These are phyloP conservation scores for Plasmodium vivax DNA, from an alignment of 169 alveolate genomes.

Conservation along the genomic window DNA sequence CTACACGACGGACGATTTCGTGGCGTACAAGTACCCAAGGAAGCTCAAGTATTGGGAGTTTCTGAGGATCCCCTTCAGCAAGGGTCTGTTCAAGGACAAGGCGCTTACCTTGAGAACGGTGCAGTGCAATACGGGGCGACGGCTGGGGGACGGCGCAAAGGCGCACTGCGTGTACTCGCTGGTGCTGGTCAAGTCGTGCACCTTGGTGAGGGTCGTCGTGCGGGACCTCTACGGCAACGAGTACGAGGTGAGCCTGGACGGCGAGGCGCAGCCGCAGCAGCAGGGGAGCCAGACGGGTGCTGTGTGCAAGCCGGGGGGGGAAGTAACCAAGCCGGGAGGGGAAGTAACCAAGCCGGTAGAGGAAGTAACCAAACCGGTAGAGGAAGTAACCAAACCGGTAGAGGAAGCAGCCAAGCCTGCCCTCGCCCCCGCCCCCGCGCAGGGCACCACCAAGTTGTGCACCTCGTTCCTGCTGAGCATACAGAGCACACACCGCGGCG, in stretches of 20 bases:
- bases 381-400: background rate
- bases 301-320: background rate
- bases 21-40: slow-evolving; percentile 13
- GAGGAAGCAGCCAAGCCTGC: background rate
- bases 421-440: background rate
- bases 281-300: background rate
- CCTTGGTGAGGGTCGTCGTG: slow-evolving; percentile 4
- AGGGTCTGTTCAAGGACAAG: slow-evolving; percentile 13
- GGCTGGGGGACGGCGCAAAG: background rate
- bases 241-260: background rate
- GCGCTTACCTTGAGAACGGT: background rate
- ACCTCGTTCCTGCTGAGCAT: background rate
- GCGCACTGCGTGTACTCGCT: background rate
- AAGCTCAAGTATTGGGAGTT: slow-evolving; percentile 23
- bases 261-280: background rate
- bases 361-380: background rate
- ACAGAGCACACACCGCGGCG: background rate
- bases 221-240: slow-evolving; percentile 25
- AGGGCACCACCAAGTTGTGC: background rate
- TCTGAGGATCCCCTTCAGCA: slow-evolving; percentile 1
- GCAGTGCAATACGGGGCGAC: background rate
- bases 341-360: background rate
- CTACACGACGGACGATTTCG: slow-evolving; percentile 15
- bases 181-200: background rate
- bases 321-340: background rate